phyloP scores from a whole-genome alignment of 805 yeast genomes.

The Metschnikowia santaceciliae region DNA sequence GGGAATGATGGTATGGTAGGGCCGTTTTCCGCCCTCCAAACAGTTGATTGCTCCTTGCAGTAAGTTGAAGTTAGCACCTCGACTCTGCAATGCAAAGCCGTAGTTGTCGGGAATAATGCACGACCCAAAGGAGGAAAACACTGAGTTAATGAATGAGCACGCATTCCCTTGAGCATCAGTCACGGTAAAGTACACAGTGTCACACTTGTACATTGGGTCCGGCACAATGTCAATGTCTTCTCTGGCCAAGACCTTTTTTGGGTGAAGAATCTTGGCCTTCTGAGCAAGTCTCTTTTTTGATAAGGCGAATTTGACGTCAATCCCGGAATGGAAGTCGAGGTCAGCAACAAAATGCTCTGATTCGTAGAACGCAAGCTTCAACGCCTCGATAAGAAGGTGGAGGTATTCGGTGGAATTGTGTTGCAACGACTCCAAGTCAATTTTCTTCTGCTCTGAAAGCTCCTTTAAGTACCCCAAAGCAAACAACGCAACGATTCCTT shows the following conservation, averaged over 20 bases:
- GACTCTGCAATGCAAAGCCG: slow-evolving; percentile 71
- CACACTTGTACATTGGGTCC: slow-evolving; percentile 15
- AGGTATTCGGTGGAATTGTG: slow-evolving; percentile 72
- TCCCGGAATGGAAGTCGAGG: slow-evolving; percentile 37
- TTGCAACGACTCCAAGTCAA: slow-evolving; percentile 39
- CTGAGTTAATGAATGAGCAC: slow-evolving; percentile 75
- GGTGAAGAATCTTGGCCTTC: slow-evolving; percentile 7
- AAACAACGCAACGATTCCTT: slow-evolving; percentile 71
- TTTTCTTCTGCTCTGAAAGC: slow-evolving; percentile 42
- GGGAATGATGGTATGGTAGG: slow-evolving; percentile 82
- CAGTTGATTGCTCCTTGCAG: slow-evolving; percentile 54
- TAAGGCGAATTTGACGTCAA: slow-evolving; percentile 42
- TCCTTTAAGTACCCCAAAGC: slow-evolving; percentile 64
- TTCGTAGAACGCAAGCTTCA: slow-evolving; percentile 70
- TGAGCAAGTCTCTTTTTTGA: slow-evolving; percentile 17
- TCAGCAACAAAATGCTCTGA: slow-evolving; percentile 73
- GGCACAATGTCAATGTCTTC: slow-evolving; percentile 16
- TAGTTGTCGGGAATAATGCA: slow-evolving; percentile 59
- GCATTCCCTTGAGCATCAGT: slow-evolving; percentile 33
- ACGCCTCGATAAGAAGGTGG: slow-evolving; percentile 65
- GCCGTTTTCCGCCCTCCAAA: slow-evolving; percentile 65
- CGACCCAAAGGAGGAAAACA: slow-evolving; percentile 66
- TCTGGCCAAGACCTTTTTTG: slow-evolving; percentile 8
- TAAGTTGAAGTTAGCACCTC: slow-evolving; percentile 73
- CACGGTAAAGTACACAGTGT: slow-evolving; percentile 17